Conservation (phyloP, 2,329 filamentous ascomycete genomes). For the Ceratocystis colombiana region DNA sequence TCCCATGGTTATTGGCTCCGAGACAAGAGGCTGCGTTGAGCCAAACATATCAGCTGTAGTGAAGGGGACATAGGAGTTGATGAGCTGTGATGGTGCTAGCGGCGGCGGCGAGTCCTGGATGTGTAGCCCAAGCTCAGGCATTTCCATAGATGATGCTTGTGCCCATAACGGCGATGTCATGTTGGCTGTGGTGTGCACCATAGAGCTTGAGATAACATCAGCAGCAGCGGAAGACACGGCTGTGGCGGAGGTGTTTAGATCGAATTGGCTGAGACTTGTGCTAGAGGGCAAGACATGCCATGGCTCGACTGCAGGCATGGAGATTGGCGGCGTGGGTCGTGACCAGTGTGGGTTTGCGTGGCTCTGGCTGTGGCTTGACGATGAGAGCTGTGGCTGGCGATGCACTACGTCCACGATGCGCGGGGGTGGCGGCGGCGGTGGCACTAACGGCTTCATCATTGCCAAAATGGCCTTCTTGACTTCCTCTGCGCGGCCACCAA, state of each 20-base stretch:
- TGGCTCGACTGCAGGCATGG: constrained; percentile 63
- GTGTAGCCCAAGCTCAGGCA: constrained; percentile 55
- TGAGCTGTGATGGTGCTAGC: constrained; percentile 34
- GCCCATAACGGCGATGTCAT: constrained; percentile 22
- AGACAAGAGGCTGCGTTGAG: constrained; percentile 63
- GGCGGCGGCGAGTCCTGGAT: constrained; percentile 58
- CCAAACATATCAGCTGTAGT: constrained; percentile 67
- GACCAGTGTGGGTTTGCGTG: constrained; percentile 18
- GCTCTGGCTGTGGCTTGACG: constrained; percentile 11
- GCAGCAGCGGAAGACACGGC: constrained; percentile 10
- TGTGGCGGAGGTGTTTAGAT: constrained; percentile 17
- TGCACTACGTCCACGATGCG: constrained; percentile 59
- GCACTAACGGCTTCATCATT: constrained; percentile 79
- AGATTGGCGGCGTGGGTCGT: constrained; percentile 54
- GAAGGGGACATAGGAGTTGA: constrained; percentile 42
- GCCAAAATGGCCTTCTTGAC: constrained; percentile 79
- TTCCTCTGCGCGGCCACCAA: constrained; percentile 83
- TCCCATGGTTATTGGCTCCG: constrained; percentile 63
- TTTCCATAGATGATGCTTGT: constrained; percentile 43
- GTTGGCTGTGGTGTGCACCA: constrained; percentile 19
- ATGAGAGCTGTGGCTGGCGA: constrained; percentile 61
- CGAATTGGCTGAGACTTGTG: constrained; percentile 58
- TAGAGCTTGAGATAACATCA: constrained; percentile 3
- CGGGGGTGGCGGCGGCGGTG: constrained; percentile 59
- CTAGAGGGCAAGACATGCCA: constrained; percentile 91